Conservation (phyloP, 208 protist species). For the Blastocrithidia nonstop region DNA sequence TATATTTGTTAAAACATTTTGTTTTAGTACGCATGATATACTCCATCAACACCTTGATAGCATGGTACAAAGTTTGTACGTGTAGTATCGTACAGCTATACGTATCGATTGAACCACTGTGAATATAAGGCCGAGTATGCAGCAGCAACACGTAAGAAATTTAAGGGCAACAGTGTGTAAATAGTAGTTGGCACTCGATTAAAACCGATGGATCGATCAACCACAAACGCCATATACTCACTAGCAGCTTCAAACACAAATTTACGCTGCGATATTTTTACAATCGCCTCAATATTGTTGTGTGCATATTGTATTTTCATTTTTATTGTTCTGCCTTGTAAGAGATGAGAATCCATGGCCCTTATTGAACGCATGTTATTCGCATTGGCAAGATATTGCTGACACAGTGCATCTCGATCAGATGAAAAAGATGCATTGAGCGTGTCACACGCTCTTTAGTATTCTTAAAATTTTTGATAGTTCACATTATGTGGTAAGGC, state of each 20-base stretch:
- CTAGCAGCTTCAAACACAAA: conserved; percentile 69
- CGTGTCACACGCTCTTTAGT: conserved; percentile 48
- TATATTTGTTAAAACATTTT: neutral
- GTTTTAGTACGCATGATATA: neutral
- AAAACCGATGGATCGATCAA: conserved; percentile 51
- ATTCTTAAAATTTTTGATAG: conserved; percentile 1
- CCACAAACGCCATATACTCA: conserved; percentile 45
- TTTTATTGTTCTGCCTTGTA: conserved; percentile 69
- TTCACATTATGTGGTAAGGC: conserved; percentile 15
- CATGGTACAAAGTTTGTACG: conserved; percentile 33
- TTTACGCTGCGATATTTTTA: conserved; percentile 70
- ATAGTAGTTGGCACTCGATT: conserved; percentile 47
- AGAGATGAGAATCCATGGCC: conserved; percentile 40
- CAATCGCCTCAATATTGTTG: conserved; percentile 49
- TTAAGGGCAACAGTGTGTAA: conserved; percentile 39
- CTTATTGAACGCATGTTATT: conserved; percentile 72
- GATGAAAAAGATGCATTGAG: conserved; percentile 45
- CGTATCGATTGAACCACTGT: conserved; percentile 57
- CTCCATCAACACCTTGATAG: conserved; percentile 9
- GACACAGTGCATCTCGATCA: conserved; percentile 38
- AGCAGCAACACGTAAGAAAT: conserved; percentile 51
- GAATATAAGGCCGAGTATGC: conserved; percentile 54
- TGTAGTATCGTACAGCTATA: conserved; percentile 52
- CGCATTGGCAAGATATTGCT: conserved; percentile 44
- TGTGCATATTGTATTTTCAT: conserved; percentile 59